Conservation (phyloP, 1,284 basidiomycete species). For the Phaffia rhodozyma region DNA sequence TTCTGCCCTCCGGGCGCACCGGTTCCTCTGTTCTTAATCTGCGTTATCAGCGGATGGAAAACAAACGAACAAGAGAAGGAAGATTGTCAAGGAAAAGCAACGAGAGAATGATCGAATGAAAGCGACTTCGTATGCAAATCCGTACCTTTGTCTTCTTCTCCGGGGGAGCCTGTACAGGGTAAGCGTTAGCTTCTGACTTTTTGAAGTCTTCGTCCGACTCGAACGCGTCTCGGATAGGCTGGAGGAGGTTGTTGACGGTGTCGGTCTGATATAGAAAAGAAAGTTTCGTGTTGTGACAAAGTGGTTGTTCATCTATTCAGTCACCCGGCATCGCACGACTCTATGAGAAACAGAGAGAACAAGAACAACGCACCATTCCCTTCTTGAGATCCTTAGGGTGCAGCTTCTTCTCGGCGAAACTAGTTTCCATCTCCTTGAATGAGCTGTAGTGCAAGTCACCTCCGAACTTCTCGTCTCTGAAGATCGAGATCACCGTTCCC, state of each 20-base stretch:
- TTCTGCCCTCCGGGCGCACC: too few species aligned
- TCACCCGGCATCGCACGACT: too few species aligned
- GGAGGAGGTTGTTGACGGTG: constrained; percentile 63
- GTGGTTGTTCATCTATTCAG: not conserved
- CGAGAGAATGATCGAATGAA: too few species aligned
- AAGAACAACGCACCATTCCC: constrained; percentile 42
- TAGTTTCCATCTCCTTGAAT: constrained; percentile 58
- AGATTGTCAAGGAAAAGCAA: too few species aligned
- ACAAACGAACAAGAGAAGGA: too few species aligned
- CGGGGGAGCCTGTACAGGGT: constrained; percentile 40
- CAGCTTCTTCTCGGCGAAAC: constrained; percentile 62
- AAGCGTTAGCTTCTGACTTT: constrained; percentile 63
- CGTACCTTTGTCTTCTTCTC: constrained; percentile 25
- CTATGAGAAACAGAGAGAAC: not conserved
- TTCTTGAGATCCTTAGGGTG: constrained; percentile 87
- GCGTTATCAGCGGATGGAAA: too few species aligned
- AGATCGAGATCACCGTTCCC: constrained; percentile 71
- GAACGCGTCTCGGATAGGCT: constrained; percentile 69
- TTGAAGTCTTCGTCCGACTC: constrained; percentile 70
- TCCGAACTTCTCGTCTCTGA: constrained; percentile 69
- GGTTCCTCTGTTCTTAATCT: too few species aligned
- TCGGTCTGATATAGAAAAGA: constrained; percentile 33
- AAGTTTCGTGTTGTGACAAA: not conserved
- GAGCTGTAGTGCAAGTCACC: constrained; percentile 62
- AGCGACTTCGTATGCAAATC: not conserved